phyloP scores from a whole-genome alignment of 176 grass and related monocot species.

The Zea mays region Zm-B73-REFERENCE-NAM-5.0 NC_050096.1:235748501-235749000 shows the following conservation, averaged over 20 bases:
- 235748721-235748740: conserved; percentile 7
- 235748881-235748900: neutral
- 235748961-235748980: conserved; percentile 6
- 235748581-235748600: conserved; percentile 31
- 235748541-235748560: neutral
- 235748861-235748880: neutral
- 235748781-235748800: neutral
- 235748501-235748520: conserved; percentile 27
- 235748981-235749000: neutral
- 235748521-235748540: conserved; percentile 29
- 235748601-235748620: conserved; percentile 20
- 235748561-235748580: conserved; percentile 8
- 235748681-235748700: conserved; percentile 15
- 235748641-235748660: conserved; percentile 16
- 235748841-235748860: neutral
- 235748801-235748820: conserved; percentile 16
- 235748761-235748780: conserved; percentile 4
- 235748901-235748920: neutral
- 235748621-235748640: neutral
- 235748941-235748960: neutral
- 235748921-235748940: neutral
- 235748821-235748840: neutral
- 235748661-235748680: conserved; percentile 11
- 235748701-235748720: conserved; percentile 1
- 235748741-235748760: neutral